Evolutionary conservation across 768 basidiomycete genomes (phyloP).

Genomic region (Naganishia vaughanmartiniae): DNA sequence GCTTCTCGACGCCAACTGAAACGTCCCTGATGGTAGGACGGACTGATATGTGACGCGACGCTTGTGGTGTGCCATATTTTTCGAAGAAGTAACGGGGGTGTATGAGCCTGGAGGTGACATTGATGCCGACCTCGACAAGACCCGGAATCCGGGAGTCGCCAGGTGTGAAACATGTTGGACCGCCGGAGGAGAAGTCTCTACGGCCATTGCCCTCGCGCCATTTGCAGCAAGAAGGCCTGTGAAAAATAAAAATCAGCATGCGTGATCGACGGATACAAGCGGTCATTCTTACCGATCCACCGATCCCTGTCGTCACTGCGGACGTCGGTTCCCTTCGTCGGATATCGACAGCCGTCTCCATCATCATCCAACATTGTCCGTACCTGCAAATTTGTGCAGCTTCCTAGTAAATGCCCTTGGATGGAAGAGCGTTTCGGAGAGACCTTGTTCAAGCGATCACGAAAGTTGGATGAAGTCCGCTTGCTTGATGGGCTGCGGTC

Average conservation of each 20-base stretch:
- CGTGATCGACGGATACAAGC: not conserved
- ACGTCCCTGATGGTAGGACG: not conserved
- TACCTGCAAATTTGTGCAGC: not conserved
- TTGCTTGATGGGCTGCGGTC: not conserved
- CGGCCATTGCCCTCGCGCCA: constrained; percentile 46
- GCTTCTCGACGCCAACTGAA: not conserved
- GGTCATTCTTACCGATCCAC: constrained; percentile 47
- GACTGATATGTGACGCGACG: not conserved
- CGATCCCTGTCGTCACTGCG: constrained; percentile 36
- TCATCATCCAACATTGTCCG: not conserved
- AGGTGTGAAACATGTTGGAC: not conserved
- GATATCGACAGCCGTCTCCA: not conserved
- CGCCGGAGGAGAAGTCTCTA: constrained; percentile 33
- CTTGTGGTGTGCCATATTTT: not conserved
- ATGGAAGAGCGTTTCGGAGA: not conserved
- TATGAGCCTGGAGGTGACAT: not conserved
- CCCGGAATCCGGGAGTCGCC: not conserved
- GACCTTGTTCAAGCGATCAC: not conserved
- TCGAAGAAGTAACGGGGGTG: not conserved
- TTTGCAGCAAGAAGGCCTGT: constrained; percentile 40
- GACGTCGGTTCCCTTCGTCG: not conserved
- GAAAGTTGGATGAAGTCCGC: not conserved
- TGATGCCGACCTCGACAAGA: not conserved
- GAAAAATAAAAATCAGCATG: not conserved
- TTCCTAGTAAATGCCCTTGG: not conserved